Base-by-base conservation (phyloP, 2,329 filamentous ascomycete species). In the Aspergillaceae sp. region DNA sequence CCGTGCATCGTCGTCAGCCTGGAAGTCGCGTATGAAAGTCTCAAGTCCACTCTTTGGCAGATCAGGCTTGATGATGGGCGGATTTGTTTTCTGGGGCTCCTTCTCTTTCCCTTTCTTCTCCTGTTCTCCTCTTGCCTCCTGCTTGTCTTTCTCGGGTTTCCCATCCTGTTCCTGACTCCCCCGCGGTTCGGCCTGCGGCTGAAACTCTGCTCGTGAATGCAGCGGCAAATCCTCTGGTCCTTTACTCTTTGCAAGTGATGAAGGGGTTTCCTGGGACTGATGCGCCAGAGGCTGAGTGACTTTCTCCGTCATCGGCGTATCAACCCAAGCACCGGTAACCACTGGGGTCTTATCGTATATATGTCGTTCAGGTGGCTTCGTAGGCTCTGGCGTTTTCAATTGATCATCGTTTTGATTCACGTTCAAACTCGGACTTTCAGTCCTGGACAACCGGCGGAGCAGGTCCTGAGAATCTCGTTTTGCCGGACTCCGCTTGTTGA, bases 311-410 rank as follows among this genome's bases (percentile, higher is more conserved):
- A 71, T 55, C 3, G 71, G 70, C 1, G 71, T 74, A 51, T 74
- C 70, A 32, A 72, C 66, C 69, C 69, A 74, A 2, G 69, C 70
- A 8, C 71, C 71, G 11, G 64, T 65, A 7, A 72, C 68, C 34
- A 66, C 60, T 2, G 71, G 71, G 1, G 71, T 74, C 50, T 71
- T 69, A 32, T 66, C 63, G 33, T 68, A 66, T 19, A 68, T 58
- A 28, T 54, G 59, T 9, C 58, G 55, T 30, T 62, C 55, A 9
- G 56, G 54, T 4, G 55, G 42, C 44, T 63, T 68, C 27, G 56
- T 48, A 40, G 56, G 56, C 34, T 68, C 62, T 2, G 67, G 68
- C 0, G 67, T 70, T 42, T 60, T 56, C 6, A 54, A 48, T 19
- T 58, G 52, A 33, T 56, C 59, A 30, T 57, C 52, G 42, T 58